Evolutionary conservation across 2,329 filamentous ascomycete species (phyloP).

Genomic region (Sporothrix sp.): DNA sequence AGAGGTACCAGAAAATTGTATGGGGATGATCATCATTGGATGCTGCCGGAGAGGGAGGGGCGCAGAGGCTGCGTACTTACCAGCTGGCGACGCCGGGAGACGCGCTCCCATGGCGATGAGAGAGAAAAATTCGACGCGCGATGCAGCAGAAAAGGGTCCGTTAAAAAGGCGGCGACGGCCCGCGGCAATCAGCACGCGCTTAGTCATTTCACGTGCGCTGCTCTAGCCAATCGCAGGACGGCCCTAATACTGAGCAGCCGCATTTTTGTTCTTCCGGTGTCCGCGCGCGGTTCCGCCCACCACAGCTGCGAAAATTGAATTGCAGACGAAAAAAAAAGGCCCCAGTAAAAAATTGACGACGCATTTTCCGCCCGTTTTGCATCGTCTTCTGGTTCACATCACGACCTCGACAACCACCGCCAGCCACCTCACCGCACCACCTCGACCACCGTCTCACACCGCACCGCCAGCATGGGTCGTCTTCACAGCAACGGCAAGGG

Average conservation of each 20-base stretch:
- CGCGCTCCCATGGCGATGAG: neutral
- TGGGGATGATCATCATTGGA: constrained; percentile 61
- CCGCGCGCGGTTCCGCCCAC: neutral
- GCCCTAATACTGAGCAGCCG: neutral
- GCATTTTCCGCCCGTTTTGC: constrained; percentile 14
- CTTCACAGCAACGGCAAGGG: constrained; percentile 99
- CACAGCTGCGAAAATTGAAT: neutral
- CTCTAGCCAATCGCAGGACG: neutral
- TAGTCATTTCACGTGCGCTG: neutral
- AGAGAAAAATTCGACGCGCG: neutral
- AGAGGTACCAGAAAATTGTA: constrained; percentile 93
- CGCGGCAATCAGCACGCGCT: neutral
- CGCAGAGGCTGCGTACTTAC: constrained; percentile 1
- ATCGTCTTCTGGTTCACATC: constrained; percentile 14
- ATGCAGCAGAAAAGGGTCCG: neutral
- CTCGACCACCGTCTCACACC: constrained; percentile 22
- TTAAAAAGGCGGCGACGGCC: neutral
- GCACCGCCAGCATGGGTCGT: constrained; percentile 70
- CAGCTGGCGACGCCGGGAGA: neutral
- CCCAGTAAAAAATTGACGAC: constrained; percentile 11
- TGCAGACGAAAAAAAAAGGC: constrained; percentile 7
- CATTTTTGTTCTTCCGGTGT: constrained; percentile 4
- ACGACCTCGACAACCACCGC: constrained; percentile 24
- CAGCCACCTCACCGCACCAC: constrained; percentile 19
- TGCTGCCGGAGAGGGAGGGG: neutral